Evolutionary conservation across 345 rosid genomes (phyloP).

Genomic region (Limnanthes douglasii): DNA sequence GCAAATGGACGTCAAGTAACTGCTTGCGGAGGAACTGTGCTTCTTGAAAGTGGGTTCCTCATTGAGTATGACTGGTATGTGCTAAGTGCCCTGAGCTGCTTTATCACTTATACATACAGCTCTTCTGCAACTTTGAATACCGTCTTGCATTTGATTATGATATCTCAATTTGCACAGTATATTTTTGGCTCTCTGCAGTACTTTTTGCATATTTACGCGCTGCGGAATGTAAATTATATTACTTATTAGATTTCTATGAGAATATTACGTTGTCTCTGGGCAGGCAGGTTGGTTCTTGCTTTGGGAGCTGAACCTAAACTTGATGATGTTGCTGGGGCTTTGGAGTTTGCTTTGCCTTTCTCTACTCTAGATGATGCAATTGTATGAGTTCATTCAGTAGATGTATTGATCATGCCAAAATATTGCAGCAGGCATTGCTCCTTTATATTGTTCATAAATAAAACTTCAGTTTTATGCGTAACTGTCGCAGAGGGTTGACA

Average conservation of each 20-base stretch:
- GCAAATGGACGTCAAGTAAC: conserved; percentile 26
- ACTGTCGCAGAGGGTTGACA: conserved; percentile 51
- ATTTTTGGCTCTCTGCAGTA: too few species aligned
- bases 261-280: conserved; percentile 50
- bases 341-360: conserved; percentile 77
- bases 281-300: conserved; percentile 99
- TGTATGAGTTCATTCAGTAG: conserved; percentile 55
- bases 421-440: too few species aligned
- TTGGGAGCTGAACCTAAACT: conserved; percentile 89
- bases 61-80: conserved; percentile 97
- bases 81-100: too few species aligned
- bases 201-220: too few species aligned
- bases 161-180: too few species aligned
- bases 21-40: conserved; percentile 59
- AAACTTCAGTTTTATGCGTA: conserved; percentile 3
- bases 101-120: too few species aligned
- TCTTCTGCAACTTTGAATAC: too few species aligned
- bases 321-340: conserved; percentile 79
- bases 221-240: too few species aligned
- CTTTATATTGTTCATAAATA: too few species aligned
- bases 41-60: conserved; percentile 65
- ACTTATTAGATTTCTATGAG: conserved; percentile 15
- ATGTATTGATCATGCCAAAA: too few species aligned
- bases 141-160: too few species aligned
- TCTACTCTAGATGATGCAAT: conserved; percentile 74